Percentiles rank a stretch among this genome's conserved stretches.
These are phyloP conservation scores for Cladosporium sp. DNA, from an alignment of 2,329 filamentous ascomycete genomes.

Conservation along the genomic window DNA sequence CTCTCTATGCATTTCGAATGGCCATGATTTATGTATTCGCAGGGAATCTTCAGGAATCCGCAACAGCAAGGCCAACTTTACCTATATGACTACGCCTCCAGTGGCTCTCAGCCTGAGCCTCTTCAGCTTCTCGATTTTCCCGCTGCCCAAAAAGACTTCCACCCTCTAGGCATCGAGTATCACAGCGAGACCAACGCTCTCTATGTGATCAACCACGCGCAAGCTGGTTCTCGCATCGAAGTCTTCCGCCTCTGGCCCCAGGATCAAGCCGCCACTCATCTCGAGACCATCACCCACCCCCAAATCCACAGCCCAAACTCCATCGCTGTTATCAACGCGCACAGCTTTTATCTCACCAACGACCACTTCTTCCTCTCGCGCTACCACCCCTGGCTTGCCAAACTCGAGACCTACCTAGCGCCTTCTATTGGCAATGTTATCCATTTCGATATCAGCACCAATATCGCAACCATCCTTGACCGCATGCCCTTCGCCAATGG, in stretches of 20 bases:
- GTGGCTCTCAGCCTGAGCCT: constrained; percentile 17
- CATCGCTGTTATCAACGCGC: constrained; percentile 31
- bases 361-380: constrained; percentile 37
- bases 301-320: constrained; percentile 36
- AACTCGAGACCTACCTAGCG: constrained; percentile 37
- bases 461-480: background rate
- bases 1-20: too few species aligned
- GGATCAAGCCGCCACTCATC: constrained; percentile 25
- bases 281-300: constrained; percentile 30
- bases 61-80: constrained; percentile 32
- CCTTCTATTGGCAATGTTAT: constrained; percentile 36
- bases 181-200: constrained; percentile 33
- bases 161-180: constrained; percentile 35
- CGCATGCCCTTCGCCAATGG: constrained; percentile 38
- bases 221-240: constrained; percentile 31
- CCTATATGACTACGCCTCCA: constrained; percentile 35
- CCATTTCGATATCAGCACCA: constrained; percentile 27
- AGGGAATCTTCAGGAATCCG: constrained; percentile 29
- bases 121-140: constrained; percentile 27
- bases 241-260: constrained; percentile 32
- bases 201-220: constrained; percentile 39
- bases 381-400: constrained; percentile 25
- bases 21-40: background rate
- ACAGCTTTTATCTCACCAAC: constrained; percentile 38
- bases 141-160: constrained; percentile 31